Base-by-base conservation (phyloP, 306 rosid genomes). In the Bauhinia variegata region DNA sequence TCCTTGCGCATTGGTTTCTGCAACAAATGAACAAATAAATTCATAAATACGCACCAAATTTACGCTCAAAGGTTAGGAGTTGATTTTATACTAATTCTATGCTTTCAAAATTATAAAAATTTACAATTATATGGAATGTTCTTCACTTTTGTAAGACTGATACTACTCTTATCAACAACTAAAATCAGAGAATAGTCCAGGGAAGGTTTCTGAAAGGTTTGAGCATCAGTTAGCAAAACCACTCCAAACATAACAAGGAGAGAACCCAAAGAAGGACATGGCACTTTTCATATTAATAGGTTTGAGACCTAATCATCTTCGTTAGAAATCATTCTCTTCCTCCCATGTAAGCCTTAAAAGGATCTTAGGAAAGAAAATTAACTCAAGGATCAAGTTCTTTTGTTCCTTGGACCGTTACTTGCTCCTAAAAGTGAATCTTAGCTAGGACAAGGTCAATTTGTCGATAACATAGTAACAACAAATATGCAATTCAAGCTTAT, bases 1-100 rank as follows among this genome's bases (percentile, higher is more conserved):
- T 95, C 96, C 76, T 79, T 85, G 83, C 73, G 68, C 56, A 95
- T 85, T 58, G 95, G 83, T 86, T 84, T 95, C 99, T 95, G 95
- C 86, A 75, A 70, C 56, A 75, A 70, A 70, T 10, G 3, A 70
- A 64, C 54, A 73, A 4, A 67, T 33, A 18, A 53, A 14, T 16
- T 59, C 38, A 75, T 58, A 75, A 13, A 33, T 17, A 19, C 51
- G 44, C 5, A 30, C 7, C 43, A 31, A 60, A 67, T 14, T 31
- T n/a, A 34, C 17, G 65, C 46, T 48, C 54, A 18, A 54, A 28
- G n/a, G n/a, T n/a, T n/a, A n/a, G n/a, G n/a, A n/a, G n/a, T n/a
- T n/a, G n/a, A n/a, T n/a, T n/a, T n/a, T n/a, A n/a, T n/a, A n/a
- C n/a, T n/a, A n/a, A n/a, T 23, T 23, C 2, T 23, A 23, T 23